Conservation (phyloP, 176 grass and related monocot species). For the Dendrocalamus sinicus region DNA sequence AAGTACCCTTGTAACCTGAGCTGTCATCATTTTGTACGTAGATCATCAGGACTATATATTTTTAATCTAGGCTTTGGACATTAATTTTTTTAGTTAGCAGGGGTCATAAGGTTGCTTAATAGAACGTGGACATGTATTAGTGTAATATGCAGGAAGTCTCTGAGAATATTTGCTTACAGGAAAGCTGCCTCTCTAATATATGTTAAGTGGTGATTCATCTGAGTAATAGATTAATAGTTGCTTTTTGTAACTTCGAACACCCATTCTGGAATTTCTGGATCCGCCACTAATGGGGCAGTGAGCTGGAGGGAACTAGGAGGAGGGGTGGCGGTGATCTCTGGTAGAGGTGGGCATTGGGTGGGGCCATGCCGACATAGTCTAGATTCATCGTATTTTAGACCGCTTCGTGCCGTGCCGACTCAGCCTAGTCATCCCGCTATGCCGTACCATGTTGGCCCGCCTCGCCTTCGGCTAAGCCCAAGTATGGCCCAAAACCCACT, state of each 20-base stretch:
- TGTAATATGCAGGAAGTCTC: background rate
- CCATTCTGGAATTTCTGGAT: too few species aligned
- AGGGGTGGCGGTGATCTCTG: too few species aligned
- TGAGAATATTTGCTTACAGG: background rate
- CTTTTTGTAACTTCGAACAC: background rate
- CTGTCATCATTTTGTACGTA: conserved; percentile 1
- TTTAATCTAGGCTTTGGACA: background rate
- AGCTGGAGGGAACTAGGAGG: too few species aligned
- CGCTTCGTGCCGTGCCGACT: too few species aligned
- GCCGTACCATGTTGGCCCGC: too few species aligned
- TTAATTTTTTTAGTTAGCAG: background rate
- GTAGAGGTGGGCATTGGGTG: too few species aligned
- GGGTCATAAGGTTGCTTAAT: background rate
- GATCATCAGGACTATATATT: background rate
- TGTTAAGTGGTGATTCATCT: background rate
- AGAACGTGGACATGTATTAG: background rate
- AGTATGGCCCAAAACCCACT: too few species aligned
- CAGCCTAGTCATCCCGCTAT: too few species aligned
- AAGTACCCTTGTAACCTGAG: background rate
- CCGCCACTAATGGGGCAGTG: too few species aligned
- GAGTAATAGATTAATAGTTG: background rate
- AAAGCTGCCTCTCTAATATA: background rate
- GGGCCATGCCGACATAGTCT: too few species aligned
- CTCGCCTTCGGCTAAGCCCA: too few species aligned
- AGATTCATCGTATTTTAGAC: fast-evolving